Percentiles rank a stretch among this genome's conserved stretches.
Evolutionary conservation across 306 rosid genomes (phyloP).

Genomic region (Prunus mongolica): DNA sequence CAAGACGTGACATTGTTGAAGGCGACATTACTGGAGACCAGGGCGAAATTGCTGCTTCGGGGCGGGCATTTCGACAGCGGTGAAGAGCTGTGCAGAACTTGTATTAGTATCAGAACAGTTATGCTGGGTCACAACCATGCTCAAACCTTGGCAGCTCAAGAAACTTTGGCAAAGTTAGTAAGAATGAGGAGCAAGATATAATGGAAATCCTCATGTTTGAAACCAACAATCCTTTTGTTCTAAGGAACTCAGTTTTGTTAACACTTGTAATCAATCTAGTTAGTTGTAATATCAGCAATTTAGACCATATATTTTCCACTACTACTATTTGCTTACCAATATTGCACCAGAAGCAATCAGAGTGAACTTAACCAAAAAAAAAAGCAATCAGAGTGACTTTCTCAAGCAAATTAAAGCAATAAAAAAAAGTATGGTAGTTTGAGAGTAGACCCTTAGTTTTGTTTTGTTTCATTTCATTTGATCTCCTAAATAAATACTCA

Average conservation of each 20-base stretch:
- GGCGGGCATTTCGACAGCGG: conserved; percentile 76
- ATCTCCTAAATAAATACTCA: neutral
- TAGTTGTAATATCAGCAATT: conserved; percentile 13
- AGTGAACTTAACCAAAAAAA: no score
- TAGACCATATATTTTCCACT: neutral
- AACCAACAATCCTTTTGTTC: conserved; percentile 15
- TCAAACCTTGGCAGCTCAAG: conserved; percentile 81
- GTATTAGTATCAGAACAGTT: conserved; percentile 82
- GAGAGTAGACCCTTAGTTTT: neutral
- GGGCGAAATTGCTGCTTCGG: conserved; percentile 71
- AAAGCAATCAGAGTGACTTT: neutral
- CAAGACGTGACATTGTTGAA: conserved; percentile 82
- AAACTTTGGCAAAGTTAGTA: conserved; percentile 73
- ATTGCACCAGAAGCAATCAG: neutral
- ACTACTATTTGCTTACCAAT: no score
- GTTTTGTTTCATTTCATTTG: neutral
- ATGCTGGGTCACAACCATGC: conserved; percentile 88
- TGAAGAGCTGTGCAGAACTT: conserved; percentile 78
- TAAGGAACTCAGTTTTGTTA: conserved; percentile 25
- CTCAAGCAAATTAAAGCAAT: neutral
- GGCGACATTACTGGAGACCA: conserved; percentile 79
- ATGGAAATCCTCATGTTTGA: neutral
- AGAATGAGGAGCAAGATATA: conserved; percentile 78
- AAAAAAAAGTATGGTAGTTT: neutral
- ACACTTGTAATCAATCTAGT: conserved; percentile 23